phyloP scores from a whole-genome alignment of 2,329 filamentous ascomycete genomes.

The Sporothrix inflata region DNA sequence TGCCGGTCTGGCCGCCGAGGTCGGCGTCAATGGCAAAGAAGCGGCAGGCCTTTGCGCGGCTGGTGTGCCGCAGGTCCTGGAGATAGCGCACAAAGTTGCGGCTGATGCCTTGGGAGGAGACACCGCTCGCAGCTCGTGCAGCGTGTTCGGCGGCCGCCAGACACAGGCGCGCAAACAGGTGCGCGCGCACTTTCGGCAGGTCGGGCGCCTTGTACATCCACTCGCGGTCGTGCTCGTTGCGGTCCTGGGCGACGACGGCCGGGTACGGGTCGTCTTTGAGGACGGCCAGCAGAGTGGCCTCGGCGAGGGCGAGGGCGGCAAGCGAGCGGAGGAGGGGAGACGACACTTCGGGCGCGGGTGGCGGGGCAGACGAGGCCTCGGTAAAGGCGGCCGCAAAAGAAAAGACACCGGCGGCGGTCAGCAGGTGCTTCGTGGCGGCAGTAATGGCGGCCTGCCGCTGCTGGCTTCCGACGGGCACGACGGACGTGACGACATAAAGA shows the following conservation, averaged over 20 bases:
- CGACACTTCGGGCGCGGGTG: slow-evolving; percentile 58
- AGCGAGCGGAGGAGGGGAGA: slow-evolving; percentile 59
- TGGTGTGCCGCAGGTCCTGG: slow-evolving; percentile 72
- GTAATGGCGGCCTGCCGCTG: slow-evolving; percentile 72
- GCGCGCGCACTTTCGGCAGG: slow-evolving; percentile 84
- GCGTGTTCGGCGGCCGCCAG: slow-evolving; percentile 88
- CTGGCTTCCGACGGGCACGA: slow-evolving; percentile 63
- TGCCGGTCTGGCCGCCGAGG: slow-evolving; percentile 76
- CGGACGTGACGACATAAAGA: slow-evolving; percentile 68
- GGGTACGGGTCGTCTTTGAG: slow-evolving; percentile 95
- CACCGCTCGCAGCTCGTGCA: slow-evolving; percentile 57
- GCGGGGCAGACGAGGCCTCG: slow-evolving; percentile 29
- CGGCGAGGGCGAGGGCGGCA: slow-evolving; percentile 72
- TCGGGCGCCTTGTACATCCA: slow-evolving; percentile 96
- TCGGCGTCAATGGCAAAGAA: slow-evolving; percentile 93
- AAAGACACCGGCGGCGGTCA: slow-evolving; percentile 75
- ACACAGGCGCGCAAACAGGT: slow-evolving; percentile 85
- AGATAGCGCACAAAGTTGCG: slow-evolving; percentile 72
- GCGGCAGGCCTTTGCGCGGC: slow-evolving; percentile 81
- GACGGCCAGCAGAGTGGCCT: slow-evolving; percentile 87
- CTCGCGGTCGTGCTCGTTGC: slow-evolving; percentile 82
- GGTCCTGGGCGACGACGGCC: slow-evolving; percentile 74
- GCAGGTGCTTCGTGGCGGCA: slow-evolving; percentile 74
- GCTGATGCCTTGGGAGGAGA: slow-evolving; percentile 51
- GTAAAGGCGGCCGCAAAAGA: not conserved